Evolutionary conservation across 2,329 filamentous ascomycete genomes (phyloP), one percentile per base, ranked within the genome.

Genomic region (Sordariomycetes sp.): DNA sequence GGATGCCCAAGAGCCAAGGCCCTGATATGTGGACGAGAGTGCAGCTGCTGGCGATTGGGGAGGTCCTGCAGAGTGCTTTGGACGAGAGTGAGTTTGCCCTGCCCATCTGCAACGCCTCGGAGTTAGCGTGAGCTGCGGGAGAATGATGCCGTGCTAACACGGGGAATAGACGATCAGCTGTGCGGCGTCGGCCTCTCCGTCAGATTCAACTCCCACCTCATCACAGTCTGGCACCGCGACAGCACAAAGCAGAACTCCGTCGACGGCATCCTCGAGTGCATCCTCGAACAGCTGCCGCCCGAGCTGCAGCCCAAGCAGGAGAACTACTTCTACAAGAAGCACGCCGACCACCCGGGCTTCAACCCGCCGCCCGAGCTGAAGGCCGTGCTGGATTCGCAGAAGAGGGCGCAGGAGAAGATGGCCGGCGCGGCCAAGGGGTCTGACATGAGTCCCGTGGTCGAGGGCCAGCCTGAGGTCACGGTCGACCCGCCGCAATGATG

Each of bases 221-320:
- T 95, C 54, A 83, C 84, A 46, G 75, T 96, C 50, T 96, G 90
- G 90, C 92, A 94, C 63, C 85, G 92, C 42, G 83, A 94, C 50
- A 79, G 80, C 16, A 79, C 77, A 39, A 87, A 92, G 59, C 70
- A 85, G 50, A 77, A 74, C 46, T 92, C 86, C 6, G 74, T 92
- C 46, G 78, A 90, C 52, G 74, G 68, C 42, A 70, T 95, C 39
- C 69, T 88, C 32, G 64, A 75, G 41, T 81, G 76, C 31, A 79
- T 94, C 34, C 64, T 94, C 31, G 72, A 79, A 33, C 75, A 84
- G 44, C 65, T 95, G 20, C 81, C 81, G 6, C 62, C 70, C 2
- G 83, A 92, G 52, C 62, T 94, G 44, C 68, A 68, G 38, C 86
- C 86, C 25, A 82, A 82, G 62, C 51, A 72, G 30, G 75, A 79